Conservation (phyloP, 208 protist species). For the Zelonia costaricensis region DNA sequence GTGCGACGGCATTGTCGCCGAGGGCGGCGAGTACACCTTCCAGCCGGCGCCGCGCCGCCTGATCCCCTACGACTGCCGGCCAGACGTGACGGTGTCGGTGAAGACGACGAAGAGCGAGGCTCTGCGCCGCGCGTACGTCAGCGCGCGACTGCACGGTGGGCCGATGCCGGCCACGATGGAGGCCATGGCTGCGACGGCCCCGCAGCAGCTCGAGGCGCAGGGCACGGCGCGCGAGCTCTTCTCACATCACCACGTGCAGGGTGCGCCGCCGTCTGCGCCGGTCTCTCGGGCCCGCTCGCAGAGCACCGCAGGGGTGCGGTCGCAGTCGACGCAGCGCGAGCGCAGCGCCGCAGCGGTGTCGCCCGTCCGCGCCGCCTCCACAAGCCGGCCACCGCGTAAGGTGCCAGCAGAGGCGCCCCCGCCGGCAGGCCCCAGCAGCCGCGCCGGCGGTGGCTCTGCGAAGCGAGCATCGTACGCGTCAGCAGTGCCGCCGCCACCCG, state of each 20-base stretch:
- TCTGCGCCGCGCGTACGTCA: slow-evolving; percentile 54
- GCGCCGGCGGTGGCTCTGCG: too few relatives aligned
- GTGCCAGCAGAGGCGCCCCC: not conserved
- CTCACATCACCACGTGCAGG: too few relatives aligned
- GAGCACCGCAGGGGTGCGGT: not conserved
- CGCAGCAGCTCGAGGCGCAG: not conserved
- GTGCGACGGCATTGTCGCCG: slow-evolving; percentile 27
- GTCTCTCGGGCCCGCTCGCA: not conserved
- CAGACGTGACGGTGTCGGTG: slow-evolving; percentile 58
- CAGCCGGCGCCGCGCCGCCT: slow-evolving; percentile 52
- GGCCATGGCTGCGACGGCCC: not conserved
- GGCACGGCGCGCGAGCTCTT: slow-evolving; percentile 22
- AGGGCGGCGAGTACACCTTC: slow-evolving; percentile 43
- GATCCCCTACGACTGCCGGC: slow-evolving; percentile 75
- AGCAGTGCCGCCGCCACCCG: not conserved
- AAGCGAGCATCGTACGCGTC: not conserved
- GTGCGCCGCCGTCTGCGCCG: not conserved
- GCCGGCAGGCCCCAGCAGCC: too few relatives aligned
- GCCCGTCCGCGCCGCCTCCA: not conserved
- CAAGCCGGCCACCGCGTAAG: not conserved
- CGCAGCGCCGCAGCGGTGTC: slow-evolving; percentile 4
- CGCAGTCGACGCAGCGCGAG: not conserved
- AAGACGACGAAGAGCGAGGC: slow-evolving; percentile 51
- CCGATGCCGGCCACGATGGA: not conserved
- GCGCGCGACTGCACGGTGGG: slow-evolving; percentile 9